These are phyloP conservation scores for Cymbidium sinense DNA, from an alignment of 106 monocot genomes.

Conservation along the genomic window DNA sequence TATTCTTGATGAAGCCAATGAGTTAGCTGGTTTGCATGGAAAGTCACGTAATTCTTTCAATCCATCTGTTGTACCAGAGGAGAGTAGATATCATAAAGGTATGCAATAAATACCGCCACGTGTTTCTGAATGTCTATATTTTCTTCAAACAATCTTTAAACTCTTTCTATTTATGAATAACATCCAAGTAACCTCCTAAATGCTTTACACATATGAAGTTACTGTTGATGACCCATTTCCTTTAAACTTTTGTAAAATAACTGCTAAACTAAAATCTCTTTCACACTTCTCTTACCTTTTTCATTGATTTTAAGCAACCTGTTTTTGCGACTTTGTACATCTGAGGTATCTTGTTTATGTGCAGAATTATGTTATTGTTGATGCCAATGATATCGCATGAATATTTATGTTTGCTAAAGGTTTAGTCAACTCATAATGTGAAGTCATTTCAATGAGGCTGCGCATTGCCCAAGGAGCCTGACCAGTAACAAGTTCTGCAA, in stretches of 20 bases:
- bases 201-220: neutral
- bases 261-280: neutral
- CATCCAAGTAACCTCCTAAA: neutral
- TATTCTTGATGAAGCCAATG: constrained; percentile 3
- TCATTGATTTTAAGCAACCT: neutral
- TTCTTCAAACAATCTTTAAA: neutral
- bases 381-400: neutral
- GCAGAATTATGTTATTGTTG: constrained; percentile 1
- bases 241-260: neutral
- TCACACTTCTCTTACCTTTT: neutral
- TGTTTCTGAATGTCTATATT: no score
- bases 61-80: constrained; percentile 1
- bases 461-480: neutral
- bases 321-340: neutral
- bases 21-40: neutral
- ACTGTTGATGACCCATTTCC: neutral
- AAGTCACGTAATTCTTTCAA: neutral
- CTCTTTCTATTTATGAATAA: neutral
- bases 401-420: neutral
- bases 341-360: neutral
- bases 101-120: neutral
- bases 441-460: neutral
- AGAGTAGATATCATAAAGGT: neutral
- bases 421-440: neutral
- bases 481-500: neutral